Percentiles rank a stretch among this genome's conserved stretches.
These are phyloP conservation scores for Coniophora puteana DNA, from an alignment of 1,284 basidiomycete species.

Conservation along the genomic window DNA sequence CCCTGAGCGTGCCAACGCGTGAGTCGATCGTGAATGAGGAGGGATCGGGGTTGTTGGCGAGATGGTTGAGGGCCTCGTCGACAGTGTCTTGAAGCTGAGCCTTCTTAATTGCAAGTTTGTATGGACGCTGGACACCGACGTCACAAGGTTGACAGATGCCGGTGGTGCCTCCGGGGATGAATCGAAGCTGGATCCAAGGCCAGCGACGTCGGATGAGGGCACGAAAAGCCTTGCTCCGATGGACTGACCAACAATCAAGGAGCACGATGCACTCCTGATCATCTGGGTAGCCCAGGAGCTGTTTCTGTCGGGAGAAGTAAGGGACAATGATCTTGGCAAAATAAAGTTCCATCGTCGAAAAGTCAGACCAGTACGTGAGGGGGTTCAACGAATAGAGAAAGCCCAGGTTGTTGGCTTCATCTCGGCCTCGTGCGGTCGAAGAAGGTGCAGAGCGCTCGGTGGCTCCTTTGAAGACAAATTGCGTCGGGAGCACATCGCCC, in stretches of 20 bases:
- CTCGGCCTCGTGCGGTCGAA: not conserved
- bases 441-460: not conserved
- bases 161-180: conserved; percentile 20
- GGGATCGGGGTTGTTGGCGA: too few relatives aligned
- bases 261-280: not conserved
- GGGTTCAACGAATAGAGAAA: conserved; percentile 19
- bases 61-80: too few relatives aligned
- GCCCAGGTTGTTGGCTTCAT: conserved; percentile 19
- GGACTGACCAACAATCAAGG: conserved; percentile 23
- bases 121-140: conserved; percentile 21
- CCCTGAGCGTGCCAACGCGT: too few relatives aligned
- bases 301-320: not conserved
- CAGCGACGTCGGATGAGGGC: too few relatives aligned
- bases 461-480: not conserved
- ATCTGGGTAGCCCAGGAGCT: not conserved
- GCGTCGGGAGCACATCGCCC: not conserved
- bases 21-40: too few relatives aligned
- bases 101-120: conserved; percentile 20
- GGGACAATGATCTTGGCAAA: not conserved
- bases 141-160: conserved; percentile 22
- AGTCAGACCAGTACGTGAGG: not conserved
- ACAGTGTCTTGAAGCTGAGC: conserved; percentile 10
- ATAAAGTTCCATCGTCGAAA: not conserved
- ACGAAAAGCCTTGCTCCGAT: conserved; percentile 29
- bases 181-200: conserved; percentile 17